phyloP scores from a whole-genome alignment of 23 red algal species.

The Gracilaria gracilis region DNA sequence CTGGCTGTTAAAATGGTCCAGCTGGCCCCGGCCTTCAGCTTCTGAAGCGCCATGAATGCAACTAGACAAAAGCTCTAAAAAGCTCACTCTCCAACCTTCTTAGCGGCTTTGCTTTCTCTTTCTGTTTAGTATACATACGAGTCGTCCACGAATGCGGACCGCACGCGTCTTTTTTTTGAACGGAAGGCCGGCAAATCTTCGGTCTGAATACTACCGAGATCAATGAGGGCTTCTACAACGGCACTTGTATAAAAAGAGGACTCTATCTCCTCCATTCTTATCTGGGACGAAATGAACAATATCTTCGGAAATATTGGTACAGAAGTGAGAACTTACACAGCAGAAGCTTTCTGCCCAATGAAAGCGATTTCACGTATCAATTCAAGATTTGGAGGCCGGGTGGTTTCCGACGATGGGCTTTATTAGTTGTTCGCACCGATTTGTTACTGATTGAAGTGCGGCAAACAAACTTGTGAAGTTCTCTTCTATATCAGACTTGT shows the following conservation, averaged over 20 bases:
- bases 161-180: not conserved
- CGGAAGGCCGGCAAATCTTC: not conserved
- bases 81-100: not conserved
- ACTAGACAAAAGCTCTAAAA: constrained; percentile 11
- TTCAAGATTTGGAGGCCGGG: constrained; percentile 1
- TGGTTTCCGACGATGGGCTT: not conserved
- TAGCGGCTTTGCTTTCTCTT: not conserved
- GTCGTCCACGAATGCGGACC: constrained; percentile 4
- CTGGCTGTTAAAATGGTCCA: not conserved
- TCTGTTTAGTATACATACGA: not conserved
- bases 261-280: not conserved
- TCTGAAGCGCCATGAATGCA: not conserved
- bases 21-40: too few relatives aligned
- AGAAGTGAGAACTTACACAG: not conserved
- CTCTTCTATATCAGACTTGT: not conserved
- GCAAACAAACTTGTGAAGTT: not conserved
- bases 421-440: not conserved
- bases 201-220: constrained; percentile 6
- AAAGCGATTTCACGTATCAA: not conserved
- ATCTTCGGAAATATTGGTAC: not conserved
- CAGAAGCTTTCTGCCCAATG: not conserved
- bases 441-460: not conserved
- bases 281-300: constrained; percentile 1
- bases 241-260: not conserved
- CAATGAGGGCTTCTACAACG: constrained; percentile 7